These are phyloP conservation scores for Cladosporium velox DNA, from an alignment of 2,329 filamentous ascomycete genomes.

Conservation along the genomic window DNA sequence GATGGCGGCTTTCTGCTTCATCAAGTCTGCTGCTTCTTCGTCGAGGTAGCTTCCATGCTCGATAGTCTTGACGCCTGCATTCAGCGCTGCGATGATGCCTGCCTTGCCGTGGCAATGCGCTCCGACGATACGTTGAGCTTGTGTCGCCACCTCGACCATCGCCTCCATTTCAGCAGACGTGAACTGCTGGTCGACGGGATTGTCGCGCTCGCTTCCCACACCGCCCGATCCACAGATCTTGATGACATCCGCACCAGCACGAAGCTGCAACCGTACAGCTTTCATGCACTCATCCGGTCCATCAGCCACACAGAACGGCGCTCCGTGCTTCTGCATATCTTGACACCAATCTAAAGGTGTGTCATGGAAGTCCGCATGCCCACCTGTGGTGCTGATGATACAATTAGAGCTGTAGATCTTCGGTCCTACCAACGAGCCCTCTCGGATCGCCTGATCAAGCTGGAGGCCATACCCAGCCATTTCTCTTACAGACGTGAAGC, in stretches of 20 bases:
- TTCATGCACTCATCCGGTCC: conserved; percentile 50
- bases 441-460: conserved; percentile 45
- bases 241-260: conserved; percentile 52
- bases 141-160: conserved; percentile 31
- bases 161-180: conserved; percentile 30
- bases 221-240: conserved; percentile 44
- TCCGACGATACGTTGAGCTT: conserved; percentile 35
- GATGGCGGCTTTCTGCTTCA: conserved; percentile 49
- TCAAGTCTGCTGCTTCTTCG: conserved; percentile 47
- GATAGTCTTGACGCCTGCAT: conserved; percentile 49
- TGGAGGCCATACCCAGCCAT: conserved; percentile 52
- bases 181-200: conserved; percentile 31
- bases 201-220: conserved; percentile 31
- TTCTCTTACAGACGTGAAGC: conserved; percentile 56
- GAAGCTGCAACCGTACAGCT: conserved; percentile 47
- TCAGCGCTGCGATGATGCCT: conserved; percentile 50
- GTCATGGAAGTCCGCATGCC: conserved; percentile 51
- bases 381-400: conserved; percentile 51
- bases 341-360: conserved; percentile 41
- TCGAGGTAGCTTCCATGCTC: conserved; percentile 54
- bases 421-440: conserved; percentile 50
- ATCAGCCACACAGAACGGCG: conserved; percentile 45
- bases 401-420: conserved; percentile 52
- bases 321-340: conserved; percentile 37
- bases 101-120: conserved; percentile 48